These are phyloP conservation scores for Geotrichum histeridarum DNA, from an alignment of 1,139 yeast genomes.

Conservation along the genomic window DNA sequence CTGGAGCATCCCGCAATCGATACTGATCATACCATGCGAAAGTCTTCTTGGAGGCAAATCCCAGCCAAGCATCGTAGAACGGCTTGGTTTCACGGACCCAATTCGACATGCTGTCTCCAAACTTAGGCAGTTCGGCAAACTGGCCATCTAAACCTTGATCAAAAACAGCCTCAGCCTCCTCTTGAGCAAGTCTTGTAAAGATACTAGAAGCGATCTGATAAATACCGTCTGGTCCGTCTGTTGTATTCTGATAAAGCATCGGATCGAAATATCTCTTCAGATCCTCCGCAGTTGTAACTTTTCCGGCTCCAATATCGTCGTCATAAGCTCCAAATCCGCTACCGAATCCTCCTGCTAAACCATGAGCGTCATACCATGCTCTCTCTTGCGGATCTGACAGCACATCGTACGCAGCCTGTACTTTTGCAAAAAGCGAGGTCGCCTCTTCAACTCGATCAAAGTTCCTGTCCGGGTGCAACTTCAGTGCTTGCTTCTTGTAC, in stretches of 20 bases:
- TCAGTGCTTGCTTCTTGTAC: conserved; percentile 81
- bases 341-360: conserved; percentile 52
- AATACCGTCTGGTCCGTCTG: conserved; percentile 59
- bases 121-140: conserved; percentile 50
- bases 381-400: conserved; percentile 87
- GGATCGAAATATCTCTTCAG: conserved; percentile 70
- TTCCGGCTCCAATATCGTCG: conserved; percentile 29
- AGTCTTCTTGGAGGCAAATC: conserved; percentile 66
- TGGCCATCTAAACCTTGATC: conserved; percentile 39
- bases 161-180: conserved; percentile 64
- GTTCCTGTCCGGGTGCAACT: conserved; percentile 93
- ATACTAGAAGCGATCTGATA: conserved; percentile 60
- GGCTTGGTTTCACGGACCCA: conserved; percentile 55
- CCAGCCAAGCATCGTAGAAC: conserved; percentile 73
- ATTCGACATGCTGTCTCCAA: conserved; percentile 62
- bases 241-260: conserved; percentile 52
- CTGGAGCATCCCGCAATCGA: conserved; percentile 75
- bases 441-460: conserved; percentile 67
- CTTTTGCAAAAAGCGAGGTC: conserved; percentile 69
- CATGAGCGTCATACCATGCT: conserved; percentile 91
- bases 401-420: conserved; percentile 88
- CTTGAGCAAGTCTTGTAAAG: conserved; percentile 71
- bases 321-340: conserved; percentile 4
- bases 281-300: conserved; percentile 61
- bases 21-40: conserved; percentile 89